Evolutionary conservation across 1,284 basidiomycete species (phyloP).

Genomic region (Ustilago nuda): DNA sequence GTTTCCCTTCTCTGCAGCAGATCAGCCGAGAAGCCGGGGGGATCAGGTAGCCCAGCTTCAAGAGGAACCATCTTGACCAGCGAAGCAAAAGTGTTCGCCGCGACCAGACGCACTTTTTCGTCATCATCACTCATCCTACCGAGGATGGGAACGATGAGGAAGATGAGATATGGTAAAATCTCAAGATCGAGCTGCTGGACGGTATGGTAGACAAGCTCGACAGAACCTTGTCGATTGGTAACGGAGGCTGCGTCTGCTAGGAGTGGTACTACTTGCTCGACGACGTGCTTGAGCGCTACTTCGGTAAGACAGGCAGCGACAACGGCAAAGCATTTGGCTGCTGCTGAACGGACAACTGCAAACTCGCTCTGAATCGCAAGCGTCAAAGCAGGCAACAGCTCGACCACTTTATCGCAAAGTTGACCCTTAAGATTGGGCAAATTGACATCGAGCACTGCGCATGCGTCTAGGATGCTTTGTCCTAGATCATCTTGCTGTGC

Average conservation of each 20-base stretch:
- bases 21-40: constrained; percentile 88
- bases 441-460: constrained; percentile 88
- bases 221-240: constrained; percentile 86
- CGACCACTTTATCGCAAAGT: constrained; percentile 78
- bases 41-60: constrained; percentile 95
- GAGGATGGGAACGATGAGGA: constrained; percentile 93
- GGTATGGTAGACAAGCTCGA: constrained; percentile 86
- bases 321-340: constrained; percentile 86
- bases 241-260: constrained; percentile 84
- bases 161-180: constrained; percentile 95
- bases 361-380: constrained; percentile 83
- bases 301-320: constrained; percentile 86
- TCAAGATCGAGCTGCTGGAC: constrained; percentile 93
- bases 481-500: constrained; percentile 71
- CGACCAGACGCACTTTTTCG: constrained; percentile 88
- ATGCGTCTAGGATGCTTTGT: constrained; percentile 91
- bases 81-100: constrained; percentile 96
- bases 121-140: constrained; percentile 97
- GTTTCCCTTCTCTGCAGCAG: constrained; percentile 80
- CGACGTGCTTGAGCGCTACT: constrained; percentile 86
- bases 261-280: constrained; percentile 86
- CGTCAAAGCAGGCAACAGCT: constrained; percentile 82
- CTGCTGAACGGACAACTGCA: constrained; percentile 88
- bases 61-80: constrained; percentile 99
- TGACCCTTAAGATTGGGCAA: constrained; percentile 80